These are phyloP conservation scores for Aegle marmelos DNA, from an alignment of 345 rosid species.

Conservation along the genomic window DNA sequence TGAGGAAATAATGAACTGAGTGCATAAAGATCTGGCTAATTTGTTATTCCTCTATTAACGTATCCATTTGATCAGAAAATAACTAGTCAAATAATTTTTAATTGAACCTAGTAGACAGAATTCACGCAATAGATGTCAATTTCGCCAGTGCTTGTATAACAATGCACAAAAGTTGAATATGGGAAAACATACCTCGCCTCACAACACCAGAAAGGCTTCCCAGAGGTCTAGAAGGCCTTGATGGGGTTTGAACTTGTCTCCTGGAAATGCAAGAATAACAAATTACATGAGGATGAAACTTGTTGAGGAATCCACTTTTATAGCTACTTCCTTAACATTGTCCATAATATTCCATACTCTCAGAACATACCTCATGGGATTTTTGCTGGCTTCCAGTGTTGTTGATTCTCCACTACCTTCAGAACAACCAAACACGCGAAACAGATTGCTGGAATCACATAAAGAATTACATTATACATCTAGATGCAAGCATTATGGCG, in stretches of 20 bases:
- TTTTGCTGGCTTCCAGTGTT: constrained; percentile 65
- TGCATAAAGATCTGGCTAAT: not conserved
- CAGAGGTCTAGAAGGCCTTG: constrained; percentile 55
- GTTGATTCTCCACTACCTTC: constrained; percentile 50
- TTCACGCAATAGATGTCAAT: not conserved
- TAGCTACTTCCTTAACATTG: not conserved
- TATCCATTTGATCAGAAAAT: not conserved
- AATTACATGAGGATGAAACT: not conserved
- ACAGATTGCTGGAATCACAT: constrained; percentile 51
- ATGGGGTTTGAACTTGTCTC: constrained; percentile 46
- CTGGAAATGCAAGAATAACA: constrained; percentile 26
- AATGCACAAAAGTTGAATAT: not conserved
- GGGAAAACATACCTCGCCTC: constrained; percentile 44
- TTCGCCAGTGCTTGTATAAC: not conserved
- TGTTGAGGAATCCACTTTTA: not conserved
- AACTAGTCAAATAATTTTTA: not conserved
- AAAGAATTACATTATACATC: not conserved
- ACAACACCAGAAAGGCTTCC: constrained; percentile 46
- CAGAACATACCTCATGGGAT: constrained; percentile 54
- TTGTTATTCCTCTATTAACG: not conserved
- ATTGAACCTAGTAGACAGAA: not conserved
- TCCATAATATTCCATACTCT: not conserved
- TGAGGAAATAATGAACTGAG: not conserved
- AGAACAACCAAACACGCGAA: constrained; percentile 67
- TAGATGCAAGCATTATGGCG: not conserved